Percentiles rank a stretch among this genome's conserved stretches.
Evolutionary conservation across 83 land plant species (phyloP).

Genomic region (Thuja plicata): DNA sequence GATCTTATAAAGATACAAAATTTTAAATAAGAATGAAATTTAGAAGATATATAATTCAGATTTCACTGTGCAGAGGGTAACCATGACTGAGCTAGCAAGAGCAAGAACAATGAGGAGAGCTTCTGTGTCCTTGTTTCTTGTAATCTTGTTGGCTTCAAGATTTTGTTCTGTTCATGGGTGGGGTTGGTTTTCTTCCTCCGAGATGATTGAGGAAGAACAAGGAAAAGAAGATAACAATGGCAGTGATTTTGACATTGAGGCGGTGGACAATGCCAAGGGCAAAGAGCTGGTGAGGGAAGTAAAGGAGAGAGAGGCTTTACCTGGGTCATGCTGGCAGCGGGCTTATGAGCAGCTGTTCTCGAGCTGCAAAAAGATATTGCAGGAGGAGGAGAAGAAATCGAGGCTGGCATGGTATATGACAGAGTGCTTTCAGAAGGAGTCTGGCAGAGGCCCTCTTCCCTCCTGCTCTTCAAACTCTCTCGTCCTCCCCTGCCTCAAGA

Average conservation of each 20-base stretch:
- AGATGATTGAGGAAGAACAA: not conserved
- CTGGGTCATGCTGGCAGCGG: constrained; percentile 59
- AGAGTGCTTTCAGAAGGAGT: constrained; percentile 65
- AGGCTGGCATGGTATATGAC: constrained; percentile 75
- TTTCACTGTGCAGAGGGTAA: too few relatives aligned
- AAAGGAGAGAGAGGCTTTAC: not conserved
- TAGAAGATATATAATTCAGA: too few relatives aligned
- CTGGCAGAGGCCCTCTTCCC: constrained; percentile 53
- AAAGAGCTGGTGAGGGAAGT: constrained; percentile 35
- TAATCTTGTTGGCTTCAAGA: not conserved
- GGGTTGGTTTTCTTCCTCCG: constrained; percentile 20
- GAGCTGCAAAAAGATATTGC: constrained; percentile 64
- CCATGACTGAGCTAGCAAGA: too few relatives aligned
- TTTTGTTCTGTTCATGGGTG: constrained; percentile 13
- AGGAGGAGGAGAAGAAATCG: constrained; percentile 45
- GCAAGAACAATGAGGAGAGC: not conserved
- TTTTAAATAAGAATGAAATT: too few relatives aligned
- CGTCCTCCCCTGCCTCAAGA: constrained; percentile 53
- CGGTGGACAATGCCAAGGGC: constrained; percentile 22
- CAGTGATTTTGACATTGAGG: constrained; percentile 23
- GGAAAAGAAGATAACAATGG: not conserved
- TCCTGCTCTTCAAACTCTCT: constrained; percentile 34
- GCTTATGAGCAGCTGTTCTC: constrained; percentile 71
- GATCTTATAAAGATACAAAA: too few relatives aligned
- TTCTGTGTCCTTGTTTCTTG: not conserved